A percentile compares a stretch with the other conserved stretches of the same genome.
Conservation (phyloP, 2,329 filamentous ascomycete genomes). For the Talaromyces islandicus region DNA sequence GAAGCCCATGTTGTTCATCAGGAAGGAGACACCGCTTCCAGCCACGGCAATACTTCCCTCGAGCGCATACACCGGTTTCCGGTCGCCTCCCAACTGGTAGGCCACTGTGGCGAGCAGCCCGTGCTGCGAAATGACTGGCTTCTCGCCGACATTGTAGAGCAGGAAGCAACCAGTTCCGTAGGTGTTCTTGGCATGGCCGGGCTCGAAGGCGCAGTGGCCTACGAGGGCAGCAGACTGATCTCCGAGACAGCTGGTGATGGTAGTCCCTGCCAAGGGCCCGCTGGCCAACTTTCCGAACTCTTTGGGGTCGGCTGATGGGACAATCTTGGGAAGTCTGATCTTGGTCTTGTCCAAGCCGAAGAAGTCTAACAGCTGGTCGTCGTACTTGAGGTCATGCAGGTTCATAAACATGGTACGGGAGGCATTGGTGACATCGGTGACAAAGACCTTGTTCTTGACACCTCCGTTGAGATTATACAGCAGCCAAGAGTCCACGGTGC, state of each 20-base stretch:
- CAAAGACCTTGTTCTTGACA: constrained; percentile 60
- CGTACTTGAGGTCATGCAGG: constrained; percentile 71
- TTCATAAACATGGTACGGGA: constrained; percentile 95
- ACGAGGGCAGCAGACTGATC: constrained; percentile 84
- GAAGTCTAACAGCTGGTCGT: constrained; percentile 69
- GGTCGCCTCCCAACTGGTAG: constrained; percentile 69
- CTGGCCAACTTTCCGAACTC: constrained; percentile 63
- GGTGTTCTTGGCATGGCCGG: constrained; percentile 82
- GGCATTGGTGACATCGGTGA: constrained; percentile 83
- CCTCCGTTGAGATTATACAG: constrained; percentile 76
- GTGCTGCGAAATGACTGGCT: constrained; percentile 78
- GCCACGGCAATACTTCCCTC: constrained; percentile 81
- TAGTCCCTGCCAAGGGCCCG: constrained; percentile 63
- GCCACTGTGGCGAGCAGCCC: constrained; percentile 82
- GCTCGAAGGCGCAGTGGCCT: constrained; percentile 75
- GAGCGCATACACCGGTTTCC: constrained; percentile 69
- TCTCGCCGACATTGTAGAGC: constrained; percentile 78
- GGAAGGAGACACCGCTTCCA: constrained; percentile 72
- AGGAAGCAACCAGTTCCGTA: constrained; percentile 88
- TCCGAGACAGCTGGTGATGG: constrained; percentile 77
- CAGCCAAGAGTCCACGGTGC: constrained; percentile 84
- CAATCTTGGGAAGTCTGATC: constrained; percentile 72
- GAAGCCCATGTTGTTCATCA: constrained; percentile 61
- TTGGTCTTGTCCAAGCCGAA: constrained; percentile 70
- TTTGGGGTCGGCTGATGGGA: constrained; percentile 68